Percentiles rank a stretch among this genome's conserved stretches.
These are phyloP conservation scores for Neurospora sp. DNA, from an alignment of 495 filamentous ascomycete species.

Conservation along the genomic window DNA sequence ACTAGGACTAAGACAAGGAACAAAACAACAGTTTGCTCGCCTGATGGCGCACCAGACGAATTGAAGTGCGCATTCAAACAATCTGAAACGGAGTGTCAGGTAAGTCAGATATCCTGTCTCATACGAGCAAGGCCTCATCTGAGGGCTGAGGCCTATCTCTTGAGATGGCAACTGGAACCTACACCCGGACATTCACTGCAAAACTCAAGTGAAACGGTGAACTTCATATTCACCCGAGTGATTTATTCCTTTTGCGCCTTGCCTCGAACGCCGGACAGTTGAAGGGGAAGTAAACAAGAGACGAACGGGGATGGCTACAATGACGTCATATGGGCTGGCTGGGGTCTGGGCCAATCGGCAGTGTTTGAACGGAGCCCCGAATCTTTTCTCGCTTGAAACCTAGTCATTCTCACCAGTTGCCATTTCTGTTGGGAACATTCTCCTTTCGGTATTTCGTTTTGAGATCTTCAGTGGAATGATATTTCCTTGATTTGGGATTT, in stretches of 20 bases:
- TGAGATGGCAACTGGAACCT: neutral
- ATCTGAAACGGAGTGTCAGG: too few species aligned
- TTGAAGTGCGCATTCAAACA: too few species aligned
- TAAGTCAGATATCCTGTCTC: neutral
- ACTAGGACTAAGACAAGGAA: neutral
- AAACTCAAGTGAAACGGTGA: neutral
- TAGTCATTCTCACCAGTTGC: neutral
- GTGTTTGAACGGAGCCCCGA: neutral
- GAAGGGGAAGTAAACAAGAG: neutral
- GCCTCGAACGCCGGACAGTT: neutral
- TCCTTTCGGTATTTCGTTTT: neutral
- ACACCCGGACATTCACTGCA: neutral
- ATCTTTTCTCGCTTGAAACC: neutral
- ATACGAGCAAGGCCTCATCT: neutral
- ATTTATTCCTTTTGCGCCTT: neutral
- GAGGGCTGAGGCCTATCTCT: neutral
- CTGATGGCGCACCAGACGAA: too few species aligned
- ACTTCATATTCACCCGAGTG: neutral
- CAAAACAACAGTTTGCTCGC: neutral
- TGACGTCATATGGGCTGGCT: neutral
- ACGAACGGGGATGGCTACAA: neutral
- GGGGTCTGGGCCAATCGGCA: neutral
- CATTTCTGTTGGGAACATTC: neutral
- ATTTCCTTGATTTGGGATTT: neutral
- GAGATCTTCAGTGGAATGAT: neutral